Evolutionary conservation across 768 basidiomycete genomes (phyloP), one percentile per base, ranked within the genome.

Genomic region (Amanita polypyramis): DNA sequence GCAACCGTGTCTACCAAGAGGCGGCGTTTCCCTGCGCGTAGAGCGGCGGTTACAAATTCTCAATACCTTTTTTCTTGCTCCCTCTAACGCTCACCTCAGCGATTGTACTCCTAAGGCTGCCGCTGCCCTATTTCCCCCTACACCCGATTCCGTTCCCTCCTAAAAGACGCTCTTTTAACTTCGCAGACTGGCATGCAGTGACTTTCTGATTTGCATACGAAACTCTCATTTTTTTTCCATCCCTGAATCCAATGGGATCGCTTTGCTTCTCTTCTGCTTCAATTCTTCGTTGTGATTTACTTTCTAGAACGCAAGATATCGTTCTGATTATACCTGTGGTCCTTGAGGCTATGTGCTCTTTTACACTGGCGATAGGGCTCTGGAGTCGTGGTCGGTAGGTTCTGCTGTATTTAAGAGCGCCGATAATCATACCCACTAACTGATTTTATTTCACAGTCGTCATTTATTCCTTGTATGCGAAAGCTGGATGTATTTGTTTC

Each of bases 261-360:
- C 65, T 78, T 57, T 90, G 86, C 64, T 67, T 89, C 52, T 88
- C 87, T 25, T 66, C 76, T 32, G 76, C 80, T 50, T 64, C 82
- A 34, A 83, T 78, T 53, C 75, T 90, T 53, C 86, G 86, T 51
- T 90, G 86, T 60, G 62, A 74, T 52, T 68, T 72, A 37, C 70
- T 83, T 49, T 65, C 70, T 44, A 56, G 50, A 41, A 54, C 65
- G 20, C 63, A 87, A 62, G 70, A 67, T 46, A 61, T 65, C 30
- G 55, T 73, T 34, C 63, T 87, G 47, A 62, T 85, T 52, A 71
- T 86, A 51, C 84, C 85, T 25, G 70, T 80, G 14, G 75, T 64
- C 34, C 58, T 87, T 44, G 85, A 87, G 62, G 61, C 77, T 51
- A 56, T 87, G 33, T 76, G 82, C 55, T 70, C 77, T 23, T 61